Conservation (phyloP, 257 asterid species). For the Nicotiana paniculata region DNA sequence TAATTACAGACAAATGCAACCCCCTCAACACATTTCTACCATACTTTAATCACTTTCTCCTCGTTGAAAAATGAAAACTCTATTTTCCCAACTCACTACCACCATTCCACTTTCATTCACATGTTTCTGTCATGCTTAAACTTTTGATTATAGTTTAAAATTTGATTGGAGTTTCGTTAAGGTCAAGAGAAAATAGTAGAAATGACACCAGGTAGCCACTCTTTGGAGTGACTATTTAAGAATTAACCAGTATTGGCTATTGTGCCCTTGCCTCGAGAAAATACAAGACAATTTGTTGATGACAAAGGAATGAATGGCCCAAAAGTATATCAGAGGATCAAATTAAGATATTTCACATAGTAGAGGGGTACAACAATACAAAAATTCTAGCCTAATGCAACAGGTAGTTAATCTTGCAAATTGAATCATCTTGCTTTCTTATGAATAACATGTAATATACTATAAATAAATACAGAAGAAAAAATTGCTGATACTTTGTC, state of each 20-base stretch:
- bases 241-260: no score
- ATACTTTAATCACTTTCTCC: background rate
- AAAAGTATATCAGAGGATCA: no score
- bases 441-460: background rate
- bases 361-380: background rate
- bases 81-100: background rate
- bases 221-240: no score
- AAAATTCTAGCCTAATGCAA: background rate
- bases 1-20: background rate
- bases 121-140: background rate
- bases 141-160: no score
- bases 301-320: no score
- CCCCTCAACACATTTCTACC: background rate
- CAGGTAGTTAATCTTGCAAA: background rate
- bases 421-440: background rate
- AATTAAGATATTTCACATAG: no score
- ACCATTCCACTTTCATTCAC: background rate
- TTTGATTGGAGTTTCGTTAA: no score
- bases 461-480: background rate
- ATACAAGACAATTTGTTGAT: no score
- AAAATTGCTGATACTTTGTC: conserved; percentile 1
- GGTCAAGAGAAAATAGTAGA: no score
- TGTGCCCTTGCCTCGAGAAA: no score
- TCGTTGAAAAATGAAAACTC: background rate
- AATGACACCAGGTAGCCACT: no score